Conservation (phyloP, 257 asterid species). For the Rauvolfia tetraphylla region DNA sequence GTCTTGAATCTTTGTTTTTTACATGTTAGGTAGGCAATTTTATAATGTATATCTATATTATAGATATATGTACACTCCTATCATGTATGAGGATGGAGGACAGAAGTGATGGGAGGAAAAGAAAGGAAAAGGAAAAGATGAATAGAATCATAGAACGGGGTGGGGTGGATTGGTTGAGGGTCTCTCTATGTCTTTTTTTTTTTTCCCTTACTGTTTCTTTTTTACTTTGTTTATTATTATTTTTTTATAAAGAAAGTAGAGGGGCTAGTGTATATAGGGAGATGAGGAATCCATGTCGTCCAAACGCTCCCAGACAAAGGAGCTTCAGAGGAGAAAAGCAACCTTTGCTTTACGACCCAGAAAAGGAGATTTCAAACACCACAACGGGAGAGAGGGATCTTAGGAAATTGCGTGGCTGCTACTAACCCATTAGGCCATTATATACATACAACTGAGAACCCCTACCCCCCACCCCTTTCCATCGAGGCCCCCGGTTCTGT, state of each 20-base stretch:
- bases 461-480: too few species aligned
- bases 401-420: constrained; percentile 55
- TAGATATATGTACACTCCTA: neutral
- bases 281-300: constrained; percentile 85
- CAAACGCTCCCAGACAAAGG: constrained; percentile 90
- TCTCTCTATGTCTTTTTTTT: neutral
- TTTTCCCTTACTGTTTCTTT: neutral
- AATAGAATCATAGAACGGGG: neutral
- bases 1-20: constrained; percentile 4
- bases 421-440: constrained; percentile 17
- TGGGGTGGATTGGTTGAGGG: constrained; percentile 7
- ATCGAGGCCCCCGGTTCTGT: too few species aligned
- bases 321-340: constrained; percentile 69
- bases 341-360: constrained; percentile 76
- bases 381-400: constrained; percentile 17
- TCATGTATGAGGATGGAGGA: neutral
- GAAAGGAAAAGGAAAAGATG: neutral
- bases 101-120: constrained; percentile 18
- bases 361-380: constrained; percentile 62
- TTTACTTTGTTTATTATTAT: neutral
- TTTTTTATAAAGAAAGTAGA: constrained; percentile 11
- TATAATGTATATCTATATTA: constrained; percentile 5
- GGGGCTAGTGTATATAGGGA: constrained; percentile 12
- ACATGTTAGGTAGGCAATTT: neutral
- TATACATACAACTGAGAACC: neutral